Conservation (phyloP, 2,329 filamentous ascomycete species). For the Magnaporthiopsis incrustans region DNA sequence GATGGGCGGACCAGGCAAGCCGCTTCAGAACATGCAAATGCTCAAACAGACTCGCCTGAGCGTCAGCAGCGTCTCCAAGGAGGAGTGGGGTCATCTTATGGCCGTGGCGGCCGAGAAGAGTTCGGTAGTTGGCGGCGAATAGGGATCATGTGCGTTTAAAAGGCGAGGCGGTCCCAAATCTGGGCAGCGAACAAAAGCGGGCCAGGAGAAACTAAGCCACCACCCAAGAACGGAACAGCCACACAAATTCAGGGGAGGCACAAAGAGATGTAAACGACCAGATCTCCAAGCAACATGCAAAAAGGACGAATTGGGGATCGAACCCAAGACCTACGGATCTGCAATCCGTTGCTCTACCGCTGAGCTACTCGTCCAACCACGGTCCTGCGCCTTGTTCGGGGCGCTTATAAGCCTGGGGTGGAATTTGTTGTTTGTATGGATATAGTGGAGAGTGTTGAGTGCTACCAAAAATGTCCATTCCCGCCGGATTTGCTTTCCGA, state of each 20-base stretch:
- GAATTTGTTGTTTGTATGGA: no score
- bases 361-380: not conserved
- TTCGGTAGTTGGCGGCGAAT: not conserved
- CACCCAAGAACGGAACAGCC: not conserved
- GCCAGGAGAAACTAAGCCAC: no score
- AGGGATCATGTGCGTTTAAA: no score
- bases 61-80: constrained; percentile 58
- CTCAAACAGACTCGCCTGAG: constrained; percentile 76
- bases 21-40: constrained; percentile 71
- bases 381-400: not conserved
- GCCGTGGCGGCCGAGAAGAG: constrained; percentile 37
- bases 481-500: no score
- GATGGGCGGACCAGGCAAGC: constrained; percentile 43
- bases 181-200: no score
- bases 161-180: no score
- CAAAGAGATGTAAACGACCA: no score
- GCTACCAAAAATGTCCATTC: no score
- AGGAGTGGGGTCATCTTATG: constrained; percentile 59
- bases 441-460: no score
- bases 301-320: not conserved
- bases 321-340: not conserved
- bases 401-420: no score
- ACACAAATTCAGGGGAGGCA: no score
- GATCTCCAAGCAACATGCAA: not conserved
- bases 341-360: not conserved